Base-by-base conservation (phyloP, 176 grass and related monocot genomes). In the Cenchrus americanus region DNA sequence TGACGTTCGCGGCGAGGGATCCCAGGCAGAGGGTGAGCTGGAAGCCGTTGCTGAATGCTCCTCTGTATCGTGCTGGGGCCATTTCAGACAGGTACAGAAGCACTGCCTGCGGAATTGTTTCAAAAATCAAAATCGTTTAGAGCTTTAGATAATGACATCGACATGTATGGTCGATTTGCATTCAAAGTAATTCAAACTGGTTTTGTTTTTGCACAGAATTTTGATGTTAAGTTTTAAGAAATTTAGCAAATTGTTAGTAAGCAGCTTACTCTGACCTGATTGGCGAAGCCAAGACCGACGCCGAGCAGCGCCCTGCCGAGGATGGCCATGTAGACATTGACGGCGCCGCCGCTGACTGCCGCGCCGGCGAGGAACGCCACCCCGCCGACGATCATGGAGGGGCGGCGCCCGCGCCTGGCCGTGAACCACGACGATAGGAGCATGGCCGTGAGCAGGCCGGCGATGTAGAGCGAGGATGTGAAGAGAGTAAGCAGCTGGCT, bases 401-500 rank as follows among this genome's bases (percentile, higher is more conserved):
- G 62, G 17, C 85, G 80, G 26, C 93, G 93, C 0, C 89, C 90
- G 47, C 17, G 84, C 32, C 60, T 54, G 1, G 46, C 65, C 5
- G 85, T 94, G 81, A 90, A 73, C 76, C 76, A 80, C 2, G 93
- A 90, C 7, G 93, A 70, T 27, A 92, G 60, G 13, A 94, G 73
- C 27, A 86, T 15, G 0, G 78, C 60, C 18, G 90, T 78, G 30
- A 94, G 75, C 15, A 88, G 87, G 12, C 93, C 90, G 0, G 90
- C 75, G 26, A 87, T 41, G 68, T 92, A 94, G 52, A 93, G 84
- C 3, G 50, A 94, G 8, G 92, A 94, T 0, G 92, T 94, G 84
- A 94, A 94, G 30, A 85, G 71, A 10, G 89, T 89, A 14, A 91
- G 77, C 6, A 91, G 66, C 69, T 91, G 94, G 69, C 94, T 96